A percentile compares a stretch with the other conserved stretches of the same genome.
Conservation (phyloP, 371 early-diverging fungal species). For the Mucor racemosus region DNA sequence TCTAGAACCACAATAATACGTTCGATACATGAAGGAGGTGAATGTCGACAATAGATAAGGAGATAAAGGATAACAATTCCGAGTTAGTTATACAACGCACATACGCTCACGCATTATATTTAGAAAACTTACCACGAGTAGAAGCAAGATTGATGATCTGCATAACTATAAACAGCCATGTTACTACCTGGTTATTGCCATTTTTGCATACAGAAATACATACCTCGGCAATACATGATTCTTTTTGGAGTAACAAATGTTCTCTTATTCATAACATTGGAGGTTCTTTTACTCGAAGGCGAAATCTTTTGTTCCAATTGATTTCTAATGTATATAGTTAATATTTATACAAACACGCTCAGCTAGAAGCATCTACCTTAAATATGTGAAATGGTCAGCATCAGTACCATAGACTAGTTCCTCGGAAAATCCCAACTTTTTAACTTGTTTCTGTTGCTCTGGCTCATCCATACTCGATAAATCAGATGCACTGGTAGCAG, state of each 20-base stretch:
- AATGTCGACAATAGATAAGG: not conserved
- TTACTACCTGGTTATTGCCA: not conserved
- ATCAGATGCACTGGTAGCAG: not conserved
- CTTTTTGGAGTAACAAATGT: slow-evolving; percentile 20
- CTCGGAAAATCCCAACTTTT: slow-evolving; percentile 9
- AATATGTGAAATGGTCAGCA: slow-evolving; percentile 21
- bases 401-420: slow-evolving; percentile 16
- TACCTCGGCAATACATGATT: slow-evolving; percentile 32
- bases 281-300: not conserved
- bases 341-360: not conserved
- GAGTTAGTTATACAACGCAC: too few species aligned
- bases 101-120: not conserved
- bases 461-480: too few species aligned
- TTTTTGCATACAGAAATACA: not conserved
- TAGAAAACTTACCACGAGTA: slow-evolving; percentile 21
- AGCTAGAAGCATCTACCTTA: slow-evolving; percentile 13
- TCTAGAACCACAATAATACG: slow-evolving; percentile 6
- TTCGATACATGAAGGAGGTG: not conserved
- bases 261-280: slow-evolving; percentile 1
- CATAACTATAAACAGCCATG: slow-evolving; percentile 18
- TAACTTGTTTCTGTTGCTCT: not conserved
- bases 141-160: slow-evolving; percentile 31
- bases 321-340: slow-evolving; percentile 8
- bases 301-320: slow-evolving; percentile 15
- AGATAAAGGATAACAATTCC: not conserved